These are phyloP conservation scores for Lentinula lateritia DNA, from an alignment of 768 basidiomycete species.

Conservation along the genomic window DNA sequence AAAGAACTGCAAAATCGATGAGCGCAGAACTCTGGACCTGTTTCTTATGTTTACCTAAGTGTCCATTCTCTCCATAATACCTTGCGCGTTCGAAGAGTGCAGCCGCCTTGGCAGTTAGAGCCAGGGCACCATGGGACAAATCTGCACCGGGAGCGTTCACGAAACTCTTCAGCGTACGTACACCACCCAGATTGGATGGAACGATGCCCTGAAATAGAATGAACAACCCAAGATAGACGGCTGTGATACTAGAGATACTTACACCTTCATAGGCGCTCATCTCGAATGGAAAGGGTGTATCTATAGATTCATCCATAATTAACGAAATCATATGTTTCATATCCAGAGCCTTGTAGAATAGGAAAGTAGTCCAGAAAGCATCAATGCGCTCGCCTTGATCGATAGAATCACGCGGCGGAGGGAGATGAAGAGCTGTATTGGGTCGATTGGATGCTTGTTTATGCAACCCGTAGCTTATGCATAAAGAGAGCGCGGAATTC, in stretches of 20 bases:
- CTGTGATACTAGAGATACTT: not conserved
- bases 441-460: conserved; percentile 1
- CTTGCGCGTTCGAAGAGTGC: conserved; percentile 19
- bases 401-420: conserved; percentile 19
- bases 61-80: conserved; percentile 13
- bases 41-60: conserved; percentile 9
- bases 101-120: conserved; percentile 3
- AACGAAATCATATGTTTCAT: conserved; percentile 21
- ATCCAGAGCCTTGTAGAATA: conserved; percentile 26
- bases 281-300: conserved; percentile 34
- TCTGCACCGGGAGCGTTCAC: conserved; percentile 7
- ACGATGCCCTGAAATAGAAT: conserved; percentile 14
- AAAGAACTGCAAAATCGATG: not conserved
- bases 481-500: conserved; percentile 13
- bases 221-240: not conserved
- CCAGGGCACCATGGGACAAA: conserved; percentile 6
- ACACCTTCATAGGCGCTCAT: conserved; percentile 15
- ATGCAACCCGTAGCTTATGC: conserved; percentile 14
- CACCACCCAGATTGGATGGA: conserved; percentile 1
- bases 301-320: conserved; percentile 22
- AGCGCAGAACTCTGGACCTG: not conserved
- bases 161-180: conserved; percentile 11
- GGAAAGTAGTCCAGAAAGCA: conserved; percentile 32
- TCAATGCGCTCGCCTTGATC: conserved; percentile 32
- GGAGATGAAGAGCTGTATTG: conserved; percentile 3